A percentile compares a stretch with the other conserved stretches of the same genome.
These are phyloP conservation scores for Pythium periplocum DNA, from an alignment of 352 stramenopile genomes.

Conservation along the genomic window DNA sequence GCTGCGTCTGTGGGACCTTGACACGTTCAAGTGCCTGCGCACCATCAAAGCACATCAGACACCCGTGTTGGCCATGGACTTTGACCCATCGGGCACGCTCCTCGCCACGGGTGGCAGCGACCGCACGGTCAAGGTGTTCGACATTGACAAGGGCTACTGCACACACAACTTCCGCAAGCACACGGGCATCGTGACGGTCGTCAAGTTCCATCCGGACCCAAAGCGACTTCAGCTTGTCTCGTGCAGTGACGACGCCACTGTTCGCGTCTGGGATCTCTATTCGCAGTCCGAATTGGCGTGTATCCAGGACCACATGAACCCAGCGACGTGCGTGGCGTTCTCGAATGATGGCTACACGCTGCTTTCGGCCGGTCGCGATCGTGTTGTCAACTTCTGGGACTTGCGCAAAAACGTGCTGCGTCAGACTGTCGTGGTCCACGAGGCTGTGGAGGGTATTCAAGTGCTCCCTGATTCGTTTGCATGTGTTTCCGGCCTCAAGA, in stretches of 20 bases:
- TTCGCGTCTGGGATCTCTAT: slow-evolving; percentile 85
- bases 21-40: slow-evolving; percentile 68
- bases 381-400: slow-evolving; percentile 91
- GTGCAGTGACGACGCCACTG: slow-evolving; percentile 62
- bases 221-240: slow-evolving; percentile 68
- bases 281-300: slow-evolving; percentile 79
- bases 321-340: slow-evolving; percentile 92
- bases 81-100: slow-evolving; percentile 89
- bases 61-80: slow-evolving; percentile 82
- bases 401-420: slow-evolving; percentile 75
- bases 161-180: slow-evolving; percentile 93
- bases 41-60: slow-evolving; percentile 76
- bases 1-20: slow-evolving; percentile 80
- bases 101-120: slow-evolving; percentile 95
- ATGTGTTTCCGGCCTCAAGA: slow-evolving; percentile 27
- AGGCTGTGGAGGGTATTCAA: slow-evolving; percentile 92
- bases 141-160: slow-evolving; percentile 90
- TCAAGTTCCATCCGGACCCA: slow-evolving; percentile 78
- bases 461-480: slow-evolving; percentile 73
- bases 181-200: slow-evolving; percentile 80
- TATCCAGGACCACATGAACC: slow-evolving; percentile 94
- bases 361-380: slow-evolving; percentile 89
- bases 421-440: slow-evolving; percentile 93
- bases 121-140: slow-evolving; percentile 93
- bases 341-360: slow-evolving; percentile 79